Conservation (phyloP, 257 asterid species). For the Rauvolfia tetraphylla region DNA sequence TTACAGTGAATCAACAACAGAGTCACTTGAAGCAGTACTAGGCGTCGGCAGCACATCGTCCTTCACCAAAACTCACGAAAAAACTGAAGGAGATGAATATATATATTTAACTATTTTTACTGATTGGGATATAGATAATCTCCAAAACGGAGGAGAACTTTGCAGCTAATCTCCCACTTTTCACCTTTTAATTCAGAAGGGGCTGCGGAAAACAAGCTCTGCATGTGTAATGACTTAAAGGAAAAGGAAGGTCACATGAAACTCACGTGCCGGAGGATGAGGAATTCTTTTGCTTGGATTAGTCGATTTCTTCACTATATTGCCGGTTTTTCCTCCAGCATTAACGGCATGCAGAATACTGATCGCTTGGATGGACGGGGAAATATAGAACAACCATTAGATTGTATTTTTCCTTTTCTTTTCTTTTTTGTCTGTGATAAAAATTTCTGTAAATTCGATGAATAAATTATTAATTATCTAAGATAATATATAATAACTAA, state of each 20-base stretch:
- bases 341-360: neutral
- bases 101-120: too few relatives aligned
- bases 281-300: neutral
- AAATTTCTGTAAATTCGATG: too few relatives aligned
- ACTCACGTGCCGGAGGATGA: neutral
- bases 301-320: neutral
- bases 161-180: neutral
- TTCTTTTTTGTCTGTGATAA: too few relatives aligned
- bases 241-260: constrained; percentile 9
- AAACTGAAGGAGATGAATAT: neutral
- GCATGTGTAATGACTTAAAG: constrained; percentile 4
- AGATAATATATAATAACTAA: too few relatives aligned
- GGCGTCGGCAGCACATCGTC: neutral
- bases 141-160: neutral
- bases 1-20: neutral
- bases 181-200: neutral
- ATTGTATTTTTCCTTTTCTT: too few relatives aligned
- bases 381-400: too few relatives aligned
- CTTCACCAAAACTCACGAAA: neutral
- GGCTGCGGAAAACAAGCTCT: neutral
- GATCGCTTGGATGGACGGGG: neutral
- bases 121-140: neutral
- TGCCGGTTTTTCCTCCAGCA: neutral
- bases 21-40: neutral
- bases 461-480: too few relatives aligned